Evolutionary conservation across 306 rosid species (phyloP), one percentile per base, ranked within the genome.

Genomic region (Bauhinia variegata): DNA sequence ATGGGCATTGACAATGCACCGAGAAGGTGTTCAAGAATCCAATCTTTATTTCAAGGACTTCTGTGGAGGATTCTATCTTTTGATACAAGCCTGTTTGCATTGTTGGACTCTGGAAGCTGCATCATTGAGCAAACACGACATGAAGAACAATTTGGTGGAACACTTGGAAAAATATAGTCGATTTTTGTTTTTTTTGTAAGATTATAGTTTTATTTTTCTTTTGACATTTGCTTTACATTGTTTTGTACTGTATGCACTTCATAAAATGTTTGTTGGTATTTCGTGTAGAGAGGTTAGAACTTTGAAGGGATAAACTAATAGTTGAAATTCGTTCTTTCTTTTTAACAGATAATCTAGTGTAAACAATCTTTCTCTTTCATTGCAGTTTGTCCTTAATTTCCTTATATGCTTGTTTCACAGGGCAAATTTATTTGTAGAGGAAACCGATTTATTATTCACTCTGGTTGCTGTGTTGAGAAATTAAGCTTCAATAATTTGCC

Each of bases 71-170:
- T 78, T 60, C 13, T 36, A 8, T 7, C 11, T 41, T 43, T 32
- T 51, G 42, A 66, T 18, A 30, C 54, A 53, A 14, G 17, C 43
- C 41, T 64, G 14, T 23, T 60, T 39, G 23, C 75, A 17, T 46
- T 63, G 62, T 38, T 57, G n/a, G 36, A 48, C 60, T 75, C 67
- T 60, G 59, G 68, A 59, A 51, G 72, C 67, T 13, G 65, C 54
- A 14, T 33, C 54, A 4, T 38, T 52, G 55, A 44, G 62, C 50
- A 36, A 75, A 64, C 14, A 14, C 34, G 34, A 54, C 51, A 70
- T 65, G 70, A 67, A 36, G 64, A n/a, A 43, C 46, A 63, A 34
- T 23, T 37, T 34, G 38, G 4, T 34, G 7, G 4, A 34, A 34
- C 38, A 3, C n/a, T n/a, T n/a, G n/a, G n/a, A n/a, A n/a, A n/a